Evolutionary conservation across 495 filamentous ascomycete species (phyloP), one percentile per base, ranked within the genome.

Genomic region (Talaromyces ruber): DNA sequence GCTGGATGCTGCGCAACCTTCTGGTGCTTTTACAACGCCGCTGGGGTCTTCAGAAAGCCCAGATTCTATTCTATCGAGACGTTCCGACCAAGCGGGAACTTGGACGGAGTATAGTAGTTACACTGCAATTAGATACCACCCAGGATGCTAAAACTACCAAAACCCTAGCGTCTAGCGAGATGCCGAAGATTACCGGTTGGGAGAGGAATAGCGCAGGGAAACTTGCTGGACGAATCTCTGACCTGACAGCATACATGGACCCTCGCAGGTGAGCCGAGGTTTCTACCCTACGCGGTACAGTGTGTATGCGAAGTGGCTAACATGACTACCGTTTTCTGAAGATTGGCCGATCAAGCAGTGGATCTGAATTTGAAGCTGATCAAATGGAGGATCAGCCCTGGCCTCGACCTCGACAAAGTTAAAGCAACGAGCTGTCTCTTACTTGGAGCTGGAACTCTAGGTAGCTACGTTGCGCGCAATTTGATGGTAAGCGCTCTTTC

Each of bases 311-410:
- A 39, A 25, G 18, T 12, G 24, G 51, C 34, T 64, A 59, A 63
- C 59, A n/a, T 24, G 54, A 55, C 5, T 9, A 28, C 28, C 26
- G 8, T 26, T 53, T 11, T 18, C n/a, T 11, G 8, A 60, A 85
- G 84, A 64, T 79, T 98, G 25, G 94, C 94, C 24, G 92, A 97
- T 65, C 92, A 96, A 72, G 89, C 93, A n/a, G 94, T 97, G 9
- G 94, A 98, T 68, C 84, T 98, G 55, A 98, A 98, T 68, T 80
- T 97, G 63, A 98, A 97, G 74, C 82, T 98, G 59, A 98, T 98
- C 84, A 97, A 97, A 77, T 98, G 94, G 94, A 86, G 94, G 26
- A 90, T 98, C 61, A 90, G 92, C 21, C 94, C 94, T 6, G 84
- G 84, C 51, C 78, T 98, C 24, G 82, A 98, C 70, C 86, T 98